These are phyloP conservation scores for Reutealis trisperma DNA, from an alignment of 345 rosid species.

Conservation along the genomic window DNA sequence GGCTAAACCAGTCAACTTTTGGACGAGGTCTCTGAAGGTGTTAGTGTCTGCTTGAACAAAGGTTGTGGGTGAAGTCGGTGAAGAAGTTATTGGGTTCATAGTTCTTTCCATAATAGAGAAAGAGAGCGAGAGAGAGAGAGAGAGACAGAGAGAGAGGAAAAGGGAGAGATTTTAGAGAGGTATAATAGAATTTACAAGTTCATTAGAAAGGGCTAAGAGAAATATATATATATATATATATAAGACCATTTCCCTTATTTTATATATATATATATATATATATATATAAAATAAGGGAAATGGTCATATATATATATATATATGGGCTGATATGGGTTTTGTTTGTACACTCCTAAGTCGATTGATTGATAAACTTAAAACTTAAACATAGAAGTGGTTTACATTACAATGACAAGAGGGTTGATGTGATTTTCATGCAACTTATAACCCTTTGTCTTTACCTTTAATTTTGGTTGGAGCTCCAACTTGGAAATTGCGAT, in stretches of 20 bases:
- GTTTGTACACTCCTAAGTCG: too few relatives aligned
- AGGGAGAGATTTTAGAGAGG: not conserved
- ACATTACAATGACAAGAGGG: not conserved
- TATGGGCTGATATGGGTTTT: too few relatives aligned
- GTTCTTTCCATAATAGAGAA: constrained; percentile 21
- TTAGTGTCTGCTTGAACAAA: constrained; percentile 49
- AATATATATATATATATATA: not conserved
- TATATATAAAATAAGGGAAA: too few relatives aligned
- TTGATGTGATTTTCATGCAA: not conserved
- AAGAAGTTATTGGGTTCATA: constrained; percentile 15
- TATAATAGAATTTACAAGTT: too few relatives aligned
- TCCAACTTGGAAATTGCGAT: too few relatives aligned
- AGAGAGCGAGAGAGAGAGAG: too few relatives aligned
- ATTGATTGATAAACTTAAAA: not conserved
- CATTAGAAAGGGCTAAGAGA: not conserved
- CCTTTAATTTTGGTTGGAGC: too few relatives aligned
- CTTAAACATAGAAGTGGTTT: not conserved
- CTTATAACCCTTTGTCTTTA: not conserved
- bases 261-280: not conserved
- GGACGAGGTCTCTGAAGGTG: constrained; percentile 52
- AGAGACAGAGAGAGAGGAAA: not conserved
- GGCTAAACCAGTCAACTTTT: constrained; percentile 46
- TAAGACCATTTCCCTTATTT: too few relatives aligned
- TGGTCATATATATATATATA: too few relatives aligned
- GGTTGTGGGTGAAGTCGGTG: constrained; percentile 36